Evolutionary conservation across 1,284 basidiomycete species (phyloP).

Genomic region (Pyrrhoderma noxium): DNA sequence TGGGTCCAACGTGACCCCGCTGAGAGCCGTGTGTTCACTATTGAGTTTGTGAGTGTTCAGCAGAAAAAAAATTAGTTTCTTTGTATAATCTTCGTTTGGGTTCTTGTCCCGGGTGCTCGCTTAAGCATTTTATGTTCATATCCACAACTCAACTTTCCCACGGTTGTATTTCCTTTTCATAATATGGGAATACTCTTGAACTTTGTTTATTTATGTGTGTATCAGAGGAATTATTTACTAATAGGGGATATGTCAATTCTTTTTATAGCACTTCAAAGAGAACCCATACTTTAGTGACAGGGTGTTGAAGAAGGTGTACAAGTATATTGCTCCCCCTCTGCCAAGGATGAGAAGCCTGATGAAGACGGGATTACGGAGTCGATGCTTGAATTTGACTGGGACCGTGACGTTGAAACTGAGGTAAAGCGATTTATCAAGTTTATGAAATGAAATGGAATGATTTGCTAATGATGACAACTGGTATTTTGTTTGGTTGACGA

Average conservation of each 20-base stretch:
- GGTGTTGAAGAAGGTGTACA: conserved; percentile 74
- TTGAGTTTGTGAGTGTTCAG: conserved; percentile 75
- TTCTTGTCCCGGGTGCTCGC: too few species aligned
- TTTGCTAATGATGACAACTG: too few species aligned
- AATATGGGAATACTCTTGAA: too few species aligned
- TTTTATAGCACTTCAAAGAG: conserved; percentile 64
- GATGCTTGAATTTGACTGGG: conserved; percentile 74
- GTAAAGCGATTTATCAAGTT: conserved; percentile 34
- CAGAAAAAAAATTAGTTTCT: too few species aligned
- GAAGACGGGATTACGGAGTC: conserved; percentile 64
- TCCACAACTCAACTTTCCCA: too few species aligned
- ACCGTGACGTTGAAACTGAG: conserved; percentile 56
- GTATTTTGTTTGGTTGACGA: too few species aligned
- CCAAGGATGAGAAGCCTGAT: conserved; percentile 51
- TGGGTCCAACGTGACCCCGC: conserved; percentile 61
- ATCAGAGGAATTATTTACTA: neutral
- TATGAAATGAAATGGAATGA: too few species aligned
- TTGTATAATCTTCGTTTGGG: too few species aligned
- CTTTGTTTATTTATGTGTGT: too few species aligned
- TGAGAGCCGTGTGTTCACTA: conserved; percentile 65
- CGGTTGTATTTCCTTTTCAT: too few species aligned
- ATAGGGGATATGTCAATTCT: neutral
- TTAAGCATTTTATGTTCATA: too few species aligned
- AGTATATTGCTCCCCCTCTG: conserved; percentile 52
- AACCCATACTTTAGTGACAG: conserved; percentile 74